A percentile compares a stretch with the other conserved stretches of the same genome.
Conservation (phyloP, 139 green algal species). For the Micractinium sp. region DNA sequence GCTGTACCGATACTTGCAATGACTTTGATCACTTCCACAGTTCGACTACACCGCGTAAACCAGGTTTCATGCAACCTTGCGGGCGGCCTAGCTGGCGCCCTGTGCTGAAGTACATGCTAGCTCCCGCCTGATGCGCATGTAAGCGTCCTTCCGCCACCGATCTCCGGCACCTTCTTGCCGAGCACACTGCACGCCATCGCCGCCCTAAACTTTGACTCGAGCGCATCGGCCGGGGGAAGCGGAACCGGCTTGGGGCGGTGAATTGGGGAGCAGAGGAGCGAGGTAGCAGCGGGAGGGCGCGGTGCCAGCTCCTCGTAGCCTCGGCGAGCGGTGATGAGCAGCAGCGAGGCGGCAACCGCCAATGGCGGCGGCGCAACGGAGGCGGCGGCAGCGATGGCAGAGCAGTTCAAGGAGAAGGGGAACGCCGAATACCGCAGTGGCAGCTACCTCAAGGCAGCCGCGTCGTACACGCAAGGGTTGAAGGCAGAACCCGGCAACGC, state of each 20-base stretch:
- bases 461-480: conserved; percentile 88
- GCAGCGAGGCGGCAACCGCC: neutral
- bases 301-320: neutral
- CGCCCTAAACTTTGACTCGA: neutral
- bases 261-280: too few relatives aligned
- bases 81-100: too few relatives aligned
- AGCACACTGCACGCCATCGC: neutral
- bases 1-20: too few relatives aligned
- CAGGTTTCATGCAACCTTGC: too few relatives aligned
- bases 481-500: conserved; percentile 78
- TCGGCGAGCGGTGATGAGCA: neutral
- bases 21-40: too few relatives aligned
- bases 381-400: conserved; percentile 10
- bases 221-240: neutral
- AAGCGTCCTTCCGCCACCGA: too few relatives aligned
- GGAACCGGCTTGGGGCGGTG: neutral
- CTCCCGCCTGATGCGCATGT: too few relatives aligned
- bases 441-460: conserved; percentile 87
- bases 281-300: neutral
- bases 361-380: neutral
- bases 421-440: conserved; percentile 6
- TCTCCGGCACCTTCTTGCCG: neutral
- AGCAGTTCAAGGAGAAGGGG: conserved; percentile 68
- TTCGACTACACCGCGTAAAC: too few relatives aligned
- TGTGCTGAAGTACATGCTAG: too few relatives aligned